Conservation (phyloP, 768 basidiomycete genomes). For the Dendrothele bispora region DNA sequence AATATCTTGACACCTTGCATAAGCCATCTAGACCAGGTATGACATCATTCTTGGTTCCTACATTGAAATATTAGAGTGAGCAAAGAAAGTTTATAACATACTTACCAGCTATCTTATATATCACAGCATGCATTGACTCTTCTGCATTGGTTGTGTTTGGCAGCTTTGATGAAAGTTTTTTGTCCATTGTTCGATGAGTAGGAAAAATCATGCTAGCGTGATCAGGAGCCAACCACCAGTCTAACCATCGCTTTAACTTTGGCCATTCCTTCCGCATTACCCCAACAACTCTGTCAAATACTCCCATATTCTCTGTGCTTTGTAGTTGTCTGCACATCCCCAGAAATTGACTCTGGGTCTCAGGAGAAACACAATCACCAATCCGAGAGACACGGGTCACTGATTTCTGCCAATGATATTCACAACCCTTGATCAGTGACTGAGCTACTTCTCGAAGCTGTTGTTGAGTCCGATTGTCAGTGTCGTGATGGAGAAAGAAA, state of each 20-base stretch:
- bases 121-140: constrained; percentile 35
- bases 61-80: constrained; percentile 29
- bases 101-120: no score
- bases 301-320: background rate
- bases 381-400: constrained; percentile 26
- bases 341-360: constrained; percentile 15
- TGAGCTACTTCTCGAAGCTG: constrained; percentile 12
- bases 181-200: constrained; percentile 26
- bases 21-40: background rate
- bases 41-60: background rate
- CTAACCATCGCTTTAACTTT: constrained; percentile 22
- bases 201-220: constrained; percentile 30
- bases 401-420: constrained; percentile 27
- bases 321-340: constrained; percentile 7
- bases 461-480: background rate
- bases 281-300: background rate
- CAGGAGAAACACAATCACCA: constrained; percentile 18
- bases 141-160: constrained; percentile 34
- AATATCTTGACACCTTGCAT: background rate
- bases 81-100: no score
- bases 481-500: constrained; percentile 16
- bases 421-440: constrained; percentile 25
- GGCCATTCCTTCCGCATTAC: constrained; percentile 21
- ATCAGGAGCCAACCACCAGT: constrained; percentile 29
- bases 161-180: constrained; percentile 27